These are phyloP conservation scores for Vitis cinerea DNA, from an alignment of 164 flowering plant species.

Conservation along the genomic window DNA sequence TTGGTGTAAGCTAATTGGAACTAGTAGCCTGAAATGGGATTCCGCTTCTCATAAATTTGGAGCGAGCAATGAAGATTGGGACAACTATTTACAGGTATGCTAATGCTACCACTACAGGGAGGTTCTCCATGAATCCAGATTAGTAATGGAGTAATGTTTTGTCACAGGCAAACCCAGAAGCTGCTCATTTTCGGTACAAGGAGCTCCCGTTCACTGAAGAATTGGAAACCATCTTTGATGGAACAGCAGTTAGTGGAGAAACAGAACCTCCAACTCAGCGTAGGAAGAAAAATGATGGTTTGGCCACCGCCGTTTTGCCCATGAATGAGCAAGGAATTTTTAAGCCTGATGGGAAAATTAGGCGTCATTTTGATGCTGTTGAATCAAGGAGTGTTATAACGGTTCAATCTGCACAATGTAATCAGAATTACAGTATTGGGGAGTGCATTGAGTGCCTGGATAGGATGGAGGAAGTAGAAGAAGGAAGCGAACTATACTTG, in stretches of 20 bases:
- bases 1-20: conserved; percentile 25
- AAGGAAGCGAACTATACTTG: conserved; percentile 36
- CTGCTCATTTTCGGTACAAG: conserved; percentile 27
- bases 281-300: conserved; percentile 12
- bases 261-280: conserved; percentile 9
- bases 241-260: conserved; percentile 10
- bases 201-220: conserved; percentile 25
- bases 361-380: conserved; percentile 17
- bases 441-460: conserved; percentile 44
- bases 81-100: conserved; percentile 24
- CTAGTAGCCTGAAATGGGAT: conserved; percentile 29
- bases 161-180: conserved; percentile 31
- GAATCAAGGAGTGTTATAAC: conserved; percentile 19
- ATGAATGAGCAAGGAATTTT: neutral
- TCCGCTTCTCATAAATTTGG: conserved; percentile 17
- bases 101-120: neutral
- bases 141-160: neutral
- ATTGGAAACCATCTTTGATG: conserved; percentile 27
- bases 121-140: neutral
- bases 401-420: conserved; percentile 8
- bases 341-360: neutral
- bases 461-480: conserved; percentile 33
- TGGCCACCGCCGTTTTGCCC: conserved; percentile 1
- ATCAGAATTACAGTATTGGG: conserved; percentile 27
- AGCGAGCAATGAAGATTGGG: conserved; percentile 32